Base-by-base conservation (phyloP, 2,329 filamentous ascomycete species). In the Onygena corvina region DNA sequence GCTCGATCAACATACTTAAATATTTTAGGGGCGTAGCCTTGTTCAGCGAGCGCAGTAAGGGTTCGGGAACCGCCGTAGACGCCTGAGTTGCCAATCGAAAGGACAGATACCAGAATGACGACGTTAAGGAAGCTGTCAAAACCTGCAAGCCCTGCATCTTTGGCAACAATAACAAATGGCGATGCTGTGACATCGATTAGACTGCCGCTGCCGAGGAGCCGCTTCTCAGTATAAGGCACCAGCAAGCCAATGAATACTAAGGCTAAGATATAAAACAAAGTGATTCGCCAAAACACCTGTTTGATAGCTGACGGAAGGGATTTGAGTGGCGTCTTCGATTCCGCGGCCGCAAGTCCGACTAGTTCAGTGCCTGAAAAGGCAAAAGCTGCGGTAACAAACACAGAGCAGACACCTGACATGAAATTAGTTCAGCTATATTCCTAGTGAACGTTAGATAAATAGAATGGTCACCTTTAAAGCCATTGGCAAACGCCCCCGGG, bases 41-140 rank as follows among this genome's bases (percentile, higher is more conserved):
- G 66, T 47, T 67, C 60, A 20, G 71, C 71, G 14, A 79, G 67
- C 4, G 76, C 76, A 36, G 75, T 73, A 8, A 80, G 64, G 1
- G 76, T 78, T 50, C 77, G 73, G 2, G 76, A 77, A 2, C 71
- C 74, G 54, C 74, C 76, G 56, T 75, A 80, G 2, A 76, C 73
- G 55, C 71, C 71, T 1, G 76, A 79, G 56, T 79, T 77, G 57
- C 75, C 77, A 40, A 80, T 76, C 33, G 71, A 75, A 46, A 80
- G 65, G 29, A 81, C 77, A 3, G 76, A 75, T 34, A 80, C 72
- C 42, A 80, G 70, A 57, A 84, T 80, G 47, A 83, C 74, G 12
- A 74, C 78, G 61, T 84, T 84, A 70, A 85, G 80, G 54, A 85
- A 75, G 20, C 72, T 74, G 20, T 80, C 78, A 11, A 84, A 71